These are phyloP conservation scores for Apiotrichum gracile DNA, from an alignment of 1,284 basidiomycete species.

Conservation along the genomic window DNA sequence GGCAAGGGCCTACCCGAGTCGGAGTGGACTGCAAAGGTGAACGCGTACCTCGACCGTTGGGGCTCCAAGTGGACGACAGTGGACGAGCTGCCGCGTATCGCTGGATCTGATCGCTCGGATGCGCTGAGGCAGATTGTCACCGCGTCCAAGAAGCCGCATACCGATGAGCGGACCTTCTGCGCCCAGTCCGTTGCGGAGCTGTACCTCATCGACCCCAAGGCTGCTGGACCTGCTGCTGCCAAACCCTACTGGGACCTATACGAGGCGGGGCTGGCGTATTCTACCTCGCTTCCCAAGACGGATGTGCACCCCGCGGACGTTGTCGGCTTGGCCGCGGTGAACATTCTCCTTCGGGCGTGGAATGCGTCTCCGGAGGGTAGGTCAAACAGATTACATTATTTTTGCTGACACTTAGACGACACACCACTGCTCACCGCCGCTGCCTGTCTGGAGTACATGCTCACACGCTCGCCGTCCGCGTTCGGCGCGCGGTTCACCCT, in stretches of 20 bases:
- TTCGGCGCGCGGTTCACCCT: constrained; percentile 27
- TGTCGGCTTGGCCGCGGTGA: constrained; percentile 27
- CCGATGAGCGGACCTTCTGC: constrained; percentile 21
- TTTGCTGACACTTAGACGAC: constrained; percentile 5
- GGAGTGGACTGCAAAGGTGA: constrained; percentile 21
- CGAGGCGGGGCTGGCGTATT: constrained; percentile 26
- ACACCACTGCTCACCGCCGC: constrained; percentile 19
- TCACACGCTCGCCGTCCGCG: constrained; percentile 19
- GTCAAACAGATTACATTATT: not conserved
- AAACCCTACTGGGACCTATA: constrained; percentile 30
- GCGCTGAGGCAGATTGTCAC: constrained; percentile 5
- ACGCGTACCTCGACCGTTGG: constrained; percentile 34
- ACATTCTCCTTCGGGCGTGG: constrained; percentile 24
- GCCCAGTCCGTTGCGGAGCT: constrained; percentile 24
- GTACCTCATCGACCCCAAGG: constrained; percentile 14
- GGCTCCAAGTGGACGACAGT: constrained; percentile 30
- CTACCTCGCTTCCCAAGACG: constrained; percentile 29
- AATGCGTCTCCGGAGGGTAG: not conserved
- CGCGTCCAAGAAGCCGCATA: constrained; percentile 11
- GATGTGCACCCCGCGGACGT: constrained; percentile 37
- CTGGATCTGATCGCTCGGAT: constrained; percentile 5
- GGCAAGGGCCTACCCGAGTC: constrained; percentile 1
- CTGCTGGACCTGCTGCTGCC: constrained; percentile 7
- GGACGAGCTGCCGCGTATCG: constrained; percentile 28
- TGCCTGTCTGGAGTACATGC: constrained; percentile 21